Evolutionary conservation across 805 yeast genomes (phyloP).

Genomic region (Metschnikowia kunwiensis): DNA sequence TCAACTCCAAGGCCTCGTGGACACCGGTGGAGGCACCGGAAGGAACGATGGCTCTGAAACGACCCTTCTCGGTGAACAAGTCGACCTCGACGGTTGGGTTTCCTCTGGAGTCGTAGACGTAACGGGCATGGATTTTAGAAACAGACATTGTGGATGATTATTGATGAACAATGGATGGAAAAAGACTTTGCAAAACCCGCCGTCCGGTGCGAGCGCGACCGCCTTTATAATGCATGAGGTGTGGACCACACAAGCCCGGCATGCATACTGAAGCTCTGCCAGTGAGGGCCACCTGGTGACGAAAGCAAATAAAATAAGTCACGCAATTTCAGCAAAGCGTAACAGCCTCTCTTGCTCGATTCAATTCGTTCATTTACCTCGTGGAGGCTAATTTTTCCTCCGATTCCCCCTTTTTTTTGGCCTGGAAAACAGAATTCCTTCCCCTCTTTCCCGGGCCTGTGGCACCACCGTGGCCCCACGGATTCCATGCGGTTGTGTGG

Average conservation of each 20-base stretch:
- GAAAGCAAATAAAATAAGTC: too few species aligned
- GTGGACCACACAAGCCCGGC: slow-evolving; percentile 25
- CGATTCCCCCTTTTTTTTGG: too few species aligned
- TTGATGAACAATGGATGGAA: slow-evolving; percentile 10
- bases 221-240: slow-evolving; percentile 14
- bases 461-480: slow-evolving; percentile 7
- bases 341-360: too few species aligned
- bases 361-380: too few species aligned
- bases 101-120: slow-evolving; percentile 99
- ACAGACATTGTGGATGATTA: slow-evolving; percentile 60
- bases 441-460: too few species aligned
- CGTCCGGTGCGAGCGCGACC: slow-evolving; percentile 13
- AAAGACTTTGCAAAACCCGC: slow-evolving; percentile 1
- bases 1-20: slow-evolving; percentile 97
- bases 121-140: slow-evolving; percentile 86
- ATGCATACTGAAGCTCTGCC: slow-evolving; percentile 11
- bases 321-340: too few species aligned
- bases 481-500: too few species aligned
- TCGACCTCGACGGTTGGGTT: slow-evolving; percentile 99
- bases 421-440: too few species aligned
- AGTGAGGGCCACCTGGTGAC: too few species aligned
- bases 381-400: too few species aligned
- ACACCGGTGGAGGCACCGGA: slow-evolving; percentile 99
- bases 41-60: slow-evolving; percentile 97
- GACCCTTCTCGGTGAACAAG: slow-evolving; percentile 85